phyloP scores from a whole-genome alignment of 1,139 yeast species.

The Nakaseomyces sp. region DNA sequence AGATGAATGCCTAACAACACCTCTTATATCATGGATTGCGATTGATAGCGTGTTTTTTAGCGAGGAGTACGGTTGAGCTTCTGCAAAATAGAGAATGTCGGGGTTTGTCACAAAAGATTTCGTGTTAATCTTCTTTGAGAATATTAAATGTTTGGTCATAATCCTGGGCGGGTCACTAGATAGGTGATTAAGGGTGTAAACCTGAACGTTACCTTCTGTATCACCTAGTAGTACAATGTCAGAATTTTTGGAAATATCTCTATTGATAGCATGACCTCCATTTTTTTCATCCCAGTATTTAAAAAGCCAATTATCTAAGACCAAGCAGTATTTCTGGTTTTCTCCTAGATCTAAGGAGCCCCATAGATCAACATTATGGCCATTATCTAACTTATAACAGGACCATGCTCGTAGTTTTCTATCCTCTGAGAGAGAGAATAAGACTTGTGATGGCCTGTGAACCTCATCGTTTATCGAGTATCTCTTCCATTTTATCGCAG shows the following conservation, averaged over 20 bases:
- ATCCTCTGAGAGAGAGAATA: constrained; percentile 56
- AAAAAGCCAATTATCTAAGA: constrained; percentile 52
- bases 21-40: constrained; percentile 43
- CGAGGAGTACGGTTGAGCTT: constrained; percentile 27
- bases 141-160: constrained; percentile 25
- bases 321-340: constrained; percentile 35
- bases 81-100: constrained; percentile 30
- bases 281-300: constrained; percentile 32
- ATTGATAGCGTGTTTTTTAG: constrained; percentile 34
- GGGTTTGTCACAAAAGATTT: constrained; percentile 30
- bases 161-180: constrained; percentile 41
- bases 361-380: constrained; percentile 53
- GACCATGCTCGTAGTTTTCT: constrained; percentile 61
- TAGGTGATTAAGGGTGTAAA: constrained; percentile 46
- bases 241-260: constrained; percentile 31
- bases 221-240: constrained; percentile 54
- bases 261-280: constrained; percentile 11
- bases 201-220: constrained; percentile 37
- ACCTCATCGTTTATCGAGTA: constrained; percentile 16
- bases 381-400: constrained; percentile 52
- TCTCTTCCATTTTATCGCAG: constrained; percentile 47
- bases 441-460: constrained; percentile 15
- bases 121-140: constrained; percentile 18
- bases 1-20: constrained; percentile 41
- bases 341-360: constrained; percentile 42